Percentiles rank a stretch among this genome's conserved stretches.
Evolutionary conservation across 1,139 yeast species (phyloP).

Genomic region (Candida albicans): DNA sequence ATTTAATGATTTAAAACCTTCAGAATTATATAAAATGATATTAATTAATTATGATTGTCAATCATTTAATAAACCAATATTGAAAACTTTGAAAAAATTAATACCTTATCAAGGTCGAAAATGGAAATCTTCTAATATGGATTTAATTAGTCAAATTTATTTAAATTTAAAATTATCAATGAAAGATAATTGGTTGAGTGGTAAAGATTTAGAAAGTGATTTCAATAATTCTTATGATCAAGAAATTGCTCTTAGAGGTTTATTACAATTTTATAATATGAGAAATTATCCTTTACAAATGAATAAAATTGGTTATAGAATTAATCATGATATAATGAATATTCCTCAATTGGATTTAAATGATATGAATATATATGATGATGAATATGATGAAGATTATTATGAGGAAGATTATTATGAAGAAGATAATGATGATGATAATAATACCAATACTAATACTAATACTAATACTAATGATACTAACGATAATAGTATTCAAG

Average conservation of each 20-base stretch:
- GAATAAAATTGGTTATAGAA: slow-evolving; percentile 55
- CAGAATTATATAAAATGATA: slow-evolving; percentile 47
- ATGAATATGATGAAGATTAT: slow-evolving; percentile 10
- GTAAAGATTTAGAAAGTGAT: slow-evolving; percentile 75
- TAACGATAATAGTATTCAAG: no score
- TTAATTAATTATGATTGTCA: slow-evolving; percentile 56
- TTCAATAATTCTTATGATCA: slow-evolving; percentile 80
- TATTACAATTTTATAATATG: slow-evolving; percentile 76
- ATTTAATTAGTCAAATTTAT: slow-evolving; percentile 83
- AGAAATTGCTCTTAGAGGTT: slow-evolving; percentile 79
- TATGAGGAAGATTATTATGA: background rate
- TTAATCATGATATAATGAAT: slow-evolving; percentile 22
- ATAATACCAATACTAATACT: background rate
- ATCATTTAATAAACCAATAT: slow-evolving; percentile 65
- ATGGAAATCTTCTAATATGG: slow-evolving; percentile 95
- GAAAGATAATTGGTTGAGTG: slow-evolving; percentile 88
- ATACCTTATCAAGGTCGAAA: slow-evolving; percentile 92
- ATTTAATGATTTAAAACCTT: slow-evolving; percentile 56
- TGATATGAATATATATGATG: slow-evolving; percentile 9
- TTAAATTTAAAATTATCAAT: slow-evolving; percentile 69
- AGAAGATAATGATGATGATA: background rate
- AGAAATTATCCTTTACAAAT: slow-evolving; percentile 54
- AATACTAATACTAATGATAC: background rate
- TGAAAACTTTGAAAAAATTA: slow-evolving; percentile 72
- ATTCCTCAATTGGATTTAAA: slow-evolving; percentile 23